Base-by-base conservation (phyloP, 1,139 yeast genomes). In the Magnusiomyces magnusii region DNA sequence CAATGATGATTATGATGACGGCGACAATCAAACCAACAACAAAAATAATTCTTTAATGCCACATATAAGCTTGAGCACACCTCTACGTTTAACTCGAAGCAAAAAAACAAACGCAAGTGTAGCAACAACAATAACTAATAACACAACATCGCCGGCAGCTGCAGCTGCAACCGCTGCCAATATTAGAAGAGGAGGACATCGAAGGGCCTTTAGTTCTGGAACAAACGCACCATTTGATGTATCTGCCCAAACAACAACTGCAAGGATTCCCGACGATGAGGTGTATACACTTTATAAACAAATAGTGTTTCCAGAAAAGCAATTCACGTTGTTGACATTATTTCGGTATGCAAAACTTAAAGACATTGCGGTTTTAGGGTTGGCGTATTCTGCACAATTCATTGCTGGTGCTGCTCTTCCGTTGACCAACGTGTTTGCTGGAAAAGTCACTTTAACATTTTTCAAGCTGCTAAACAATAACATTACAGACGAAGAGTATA, bases 381-480 rank as follows among this genome's bases (percentile, higher is more conserved):
- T 71, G 3, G 78, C 75, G 0, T 67, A 68, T 52, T 57, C 68
- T 24, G 65, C 69, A 41, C 71, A 78, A 5, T 68, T 69, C 1
- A 67, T 71, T 5, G 71, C 73, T 25, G 78, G 78, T 9, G 76
- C 75, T 2, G 73, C 74, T 2, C 59, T 75, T 59, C 78, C 78
- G 1, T 65, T 74, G 67, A 71, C 74, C 60, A 75, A 78, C 31
- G 62, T 75, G 58, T 69, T 75, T 41, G 71, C 75, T 51, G 78
- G 78, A 27, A 66, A 67, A 36, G 64, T 76, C 61, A 72, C 79
- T 2, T 70, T 73, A 56, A 68, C 71, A 31, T 75, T 76, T 65
- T 63, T 73, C 28, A 62, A 67, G 54, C 74, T 68, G 57, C 66
- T 73, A 59, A 69, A 70, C 23, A 59, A 66, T 27, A 62, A 67